phyloP scores from a whole-genome alignment of 106 monocot genomes.

The Vanilla planifolia region DNA sequence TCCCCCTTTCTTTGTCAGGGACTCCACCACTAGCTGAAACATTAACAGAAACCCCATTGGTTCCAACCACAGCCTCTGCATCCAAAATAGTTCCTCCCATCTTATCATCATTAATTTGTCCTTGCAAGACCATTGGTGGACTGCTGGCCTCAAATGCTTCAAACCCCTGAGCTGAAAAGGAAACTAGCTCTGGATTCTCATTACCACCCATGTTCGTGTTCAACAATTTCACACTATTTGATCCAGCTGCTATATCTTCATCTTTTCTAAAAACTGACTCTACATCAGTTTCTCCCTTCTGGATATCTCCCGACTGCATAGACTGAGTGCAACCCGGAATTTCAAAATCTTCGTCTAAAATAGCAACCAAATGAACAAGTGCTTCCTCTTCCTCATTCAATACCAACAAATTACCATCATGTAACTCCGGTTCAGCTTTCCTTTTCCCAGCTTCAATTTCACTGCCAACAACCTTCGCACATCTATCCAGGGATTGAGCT shows the following conservation, averaged over 20 bases:
- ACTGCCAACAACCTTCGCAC: background rate
- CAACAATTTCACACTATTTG: background rate
- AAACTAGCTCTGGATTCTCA: background rate
- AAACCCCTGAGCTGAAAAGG: slow-evolving; percentile 1
- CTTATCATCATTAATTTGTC: background rate
- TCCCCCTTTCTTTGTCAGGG: background rate
- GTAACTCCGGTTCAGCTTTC: background rate
- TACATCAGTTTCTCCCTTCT: slow-evolving; percentile 3
- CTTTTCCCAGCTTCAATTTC: background rate
- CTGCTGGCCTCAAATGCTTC: background rate
- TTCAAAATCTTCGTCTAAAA: background rate
- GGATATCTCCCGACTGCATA: background rate
- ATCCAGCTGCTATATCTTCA: background rate
- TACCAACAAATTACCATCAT: background rate
- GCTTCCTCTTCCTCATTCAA: background rate
- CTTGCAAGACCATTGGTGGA: background rate
- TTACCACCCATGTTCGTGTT: background rate
- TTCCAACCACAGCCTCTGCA: background rate
- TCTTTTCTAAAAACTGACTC: background rate
- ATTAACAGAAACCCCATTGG: background rate
- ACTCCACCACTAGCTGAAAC: background rate
- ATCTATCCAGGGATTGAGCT: background rate
- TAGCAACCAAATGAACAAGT: background rate
- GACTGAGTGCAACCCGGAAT: background rate
- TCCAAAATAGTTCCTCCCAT: background rate